These are phyloP conservation scores for Magnolia officinalis DNA, from an alignment of 164 flowering plant genomes.

Conservation along the genomic window DNA sequence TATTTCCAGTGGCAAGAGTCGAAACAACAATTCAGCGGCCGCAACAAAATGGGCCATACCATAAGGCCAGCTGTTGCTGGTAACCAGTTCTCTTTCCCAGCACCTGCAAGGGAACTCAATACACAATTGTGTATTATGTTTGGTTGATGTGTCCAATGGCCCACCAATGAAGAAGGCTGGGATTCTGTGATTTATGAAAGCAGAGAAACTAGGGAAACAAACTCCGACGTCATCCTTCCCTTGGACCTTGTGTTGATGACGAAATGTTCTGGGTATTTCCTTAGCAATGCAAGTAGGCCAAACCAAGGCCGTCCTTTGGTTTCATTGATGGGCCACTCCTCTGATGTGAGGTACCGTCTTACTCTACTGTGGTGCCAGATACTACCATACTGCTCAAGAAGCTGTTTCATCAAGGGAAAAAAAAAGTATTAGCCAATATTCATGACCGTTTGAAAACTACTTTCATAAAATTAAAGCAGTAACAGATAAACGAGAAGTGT, in stretches of 20 bases:
- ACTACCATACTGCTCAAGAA: conserved; percentile 61
- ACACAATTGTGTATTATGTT: background rate
- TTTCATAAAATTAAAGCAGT: background rate
- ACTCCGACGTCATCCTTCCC: conserved; percentile 78
- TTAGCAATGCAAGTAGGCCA: conserved; percentile 83
- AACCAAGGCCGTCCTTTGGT: conserved; percentile 87
- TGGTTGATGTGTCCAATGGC: background rate
- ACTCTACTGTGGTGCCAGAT: conserved; percentile 95
- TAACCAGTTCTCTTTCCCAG: background rate
- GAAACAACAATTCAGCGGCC: too few relatives aligned
- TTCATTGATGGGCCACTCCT: conserved; percentile 73
- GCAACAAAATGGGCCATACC: too few relatives aligned
- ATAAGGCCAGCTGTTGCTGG: background rate
- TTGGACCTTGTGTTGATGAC: conserved; percentile 95
- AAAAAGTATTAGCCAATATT: background rate
- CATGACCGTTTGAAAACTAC: background rate
- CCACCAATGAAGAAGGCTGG: background rate
- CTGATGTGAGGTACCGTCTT: conserved; percentile 82
- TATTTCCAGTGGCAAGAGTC: too few relatives aligned
- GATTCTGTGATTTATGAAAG: conserved; percentile 37
- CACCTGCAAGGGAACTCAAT: background rate
- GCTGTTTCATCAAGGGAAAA: conserved; percentile 35
- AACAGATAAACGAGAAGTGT: background rate
- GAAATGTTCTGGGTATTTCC: conserved; percentile 96
- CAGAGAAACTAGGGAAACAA: conserved; percentile 89